These are phyloP conservation scores for Fusarium cicatricum DNA, from an alignment of 2,329 filamentous ascomycete genomes.

Conservation along the genomic window DNA sequence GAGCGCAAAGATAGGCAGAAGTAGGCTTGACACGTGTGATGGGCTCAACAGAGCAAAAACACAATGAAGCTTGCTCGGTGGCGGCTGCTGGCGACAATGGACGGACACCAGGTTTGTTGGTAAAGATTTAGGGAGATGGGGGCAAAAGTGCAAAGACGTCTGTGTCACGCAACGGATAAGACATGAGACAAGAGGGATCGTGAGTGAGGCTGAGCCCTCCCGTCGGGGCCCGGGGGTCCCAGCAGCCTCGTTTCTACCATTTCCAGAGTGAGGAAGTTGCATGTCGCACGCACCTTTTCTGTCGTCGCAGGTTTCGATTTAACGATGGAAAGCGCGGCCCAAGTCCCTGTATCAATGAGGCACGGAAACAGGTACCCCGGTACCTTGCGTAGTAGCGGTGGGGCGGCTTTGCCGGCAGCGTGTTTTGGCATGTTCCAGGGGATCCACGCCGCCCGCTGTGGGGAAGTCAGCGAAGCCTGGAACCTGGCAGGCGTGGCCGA, in stretches of 20 bases:
- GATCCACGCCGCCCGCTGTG: conserved; percentile 17
- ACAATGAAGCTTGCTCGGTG: background rate
- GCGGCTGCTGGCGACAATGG: background rate
- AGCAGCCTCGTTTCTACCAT: conserved; percentile 20
- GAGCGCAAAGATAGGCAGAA: too few species aligned
- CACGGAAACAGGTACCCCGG: conserved; percentile 9
- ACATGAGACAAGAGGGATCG: conserved; percentile 23
- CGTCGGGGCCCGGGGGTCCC: background rate
- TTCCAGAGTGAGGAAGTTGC: conserved; percentile 30
- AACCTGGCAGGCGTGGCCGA: background rate
- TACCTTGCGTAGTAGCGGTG: conserved; percentile 18
- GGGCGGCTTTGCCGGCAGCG: conserved; percentile 16
- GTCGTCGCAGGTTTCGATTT: conserved; percentile 32
- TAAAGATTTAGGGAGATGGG: background rate
- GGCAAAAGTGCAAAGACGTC: conserved; percentile 1
- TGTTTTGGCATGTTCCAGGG: conserved; percentile 29
- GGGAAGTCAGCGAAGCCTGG: conserved; percentile 9
- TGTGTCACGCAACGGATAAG: conserved; percentile 11
- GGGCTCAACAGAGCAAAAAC: background rate
- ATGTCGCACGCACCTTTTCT: conserved; percentile 29
- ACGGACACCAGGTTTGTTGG: background rate
- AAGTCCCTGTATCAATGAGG: conserved; percentile 21
- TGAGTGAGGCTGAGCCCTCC: conserved; percentile 29
- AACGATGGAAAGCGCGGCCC: conserved; percentile 37
- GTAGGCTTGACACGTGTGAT: background rate